A percentile compares a stretch with the other conserved stretches of the same genome.
Conservation (phyloP, 2,329 filamentous ascomycete species). For the Cercospora canescens region DNA sequence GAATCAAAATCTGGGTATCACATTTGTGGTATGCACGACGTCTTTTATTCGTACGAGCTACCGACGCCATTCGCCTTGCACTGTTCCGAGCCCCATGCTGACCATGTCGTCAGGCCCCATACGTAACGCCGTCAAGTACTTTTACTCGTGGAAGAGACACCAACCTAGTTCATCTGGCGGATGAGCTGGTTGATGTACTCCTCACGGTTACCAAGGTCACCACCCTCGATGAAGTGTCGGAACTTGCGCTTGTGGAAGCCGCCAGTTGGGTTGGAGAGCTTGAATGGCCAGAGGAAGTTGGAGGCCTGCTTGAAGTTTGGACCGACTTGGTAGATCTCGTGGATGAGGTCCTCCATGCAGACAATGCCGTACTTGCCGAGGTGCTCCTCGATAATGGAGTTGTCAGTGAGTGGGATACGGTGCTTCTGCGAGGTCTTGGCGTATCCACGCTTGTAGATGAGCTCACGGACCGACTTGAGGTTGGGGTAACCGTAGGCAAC, state of each 20-base stretch:
- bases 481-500: conserved; percentile 99
- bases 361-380: conserved; percentile 98
- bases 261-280: conserved; percentile 97
- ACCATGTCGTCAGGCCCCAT: conserved; percentile 6
- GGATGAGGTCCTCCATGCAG: conserved; percentile 98
- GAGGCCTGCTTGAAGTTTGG: conserved; percentile 97
- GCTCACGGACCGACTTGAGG: conserved; percentile 98
- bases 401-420: conserved; percentile 94
- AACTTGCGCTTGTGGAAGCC: conserved; percentile 97
- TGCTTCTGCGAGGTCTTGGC: conserved; percentile 95
- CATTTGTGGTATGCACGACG: conserved; percentile 15
- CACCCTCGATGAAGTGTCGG: conserved; percentile 98
- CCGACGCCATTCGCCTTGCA: conserved; percentile 27
- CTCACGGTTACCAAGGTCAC: conserved; percentile 98
- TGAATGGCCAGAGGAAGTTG: conserved; percentile 99
- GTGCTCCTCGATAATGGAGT: conserved; percentile 93
- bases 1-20: conserved; percentile 9
- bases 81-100: conserved; percentile 7
- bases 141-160: conserved; percentile 1
- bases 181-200: conserved; percentile 96
- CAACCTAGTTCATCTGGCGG: conserved; percentile 92
- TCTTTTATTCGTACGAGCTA: conserved; percentile 18
- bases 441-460: conserved; percentile 99
- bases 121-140: conserved; percentile 12
- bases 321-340: conserved; percentile 98